Evolutionary conservation across 805 yeast species (phyloP), one percentile per base, ranked within the genome.

Genomic region (Candida montana): DNA sequence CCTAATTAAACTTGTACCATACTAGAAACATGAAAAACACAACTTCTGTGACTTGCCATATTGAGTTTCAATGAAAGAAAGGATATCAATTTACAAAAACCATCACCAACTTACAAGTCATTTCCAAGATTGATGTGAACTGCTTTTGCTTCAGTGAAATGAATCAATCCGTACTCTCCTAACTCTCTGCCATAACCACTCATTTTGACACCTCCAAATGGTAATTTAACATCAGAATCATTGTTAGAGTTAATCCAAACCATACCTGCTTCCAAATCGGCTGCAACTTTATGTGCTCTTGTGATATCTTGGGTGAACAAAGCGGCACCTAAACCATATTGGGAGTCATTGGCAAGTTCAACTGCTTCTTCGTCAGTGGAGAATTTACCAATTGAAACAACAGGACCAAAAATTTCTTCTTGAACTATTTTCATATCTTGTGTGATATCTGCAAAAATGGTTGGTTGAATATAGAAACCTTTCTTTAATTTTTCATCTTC

Each of bases 141-240:
- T 26, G 85, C 80, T 60, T 79, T 81, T 42, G 79, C 79, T 51
- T 75, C 77, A 11, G 84, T 79, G 62, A 78, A 81, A 57, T 72
- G 69, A 32, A 68, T 67, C 41, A 80, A 59, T n/a, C 84, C 85
- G 51, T 79, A 76, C 47, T 75, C 74, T 29, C 86, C 86, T 44
- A 80, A 65, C 59, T 81, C 86, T 59, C 85, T 71, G 36, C 85
- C 84, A 42, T 77, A 67, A 52, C 87, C 86, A 56, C 77, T 68
- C 71, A 71, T 67, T 59, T 81, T 81, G 30, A 77, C 79, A 56
- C 86, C 86, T 36, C 87, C 87, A 48, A 81, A 81, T 40, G 86
- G 86, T 46, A 75, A 65, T 57, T 73, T 73, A 39, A 69, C 63
- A 50, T 76, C 77, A 10, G 73, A 68, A 45, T 75, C 79, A 54